A percentile compares a stretch with the other conserved stretches of the same genome.
These are phyloP conservation scores for Gymnopus androsaceus DNA, from an alignment of 1,284 basidiomycete species.

Conservation along the genomic window DNA sequence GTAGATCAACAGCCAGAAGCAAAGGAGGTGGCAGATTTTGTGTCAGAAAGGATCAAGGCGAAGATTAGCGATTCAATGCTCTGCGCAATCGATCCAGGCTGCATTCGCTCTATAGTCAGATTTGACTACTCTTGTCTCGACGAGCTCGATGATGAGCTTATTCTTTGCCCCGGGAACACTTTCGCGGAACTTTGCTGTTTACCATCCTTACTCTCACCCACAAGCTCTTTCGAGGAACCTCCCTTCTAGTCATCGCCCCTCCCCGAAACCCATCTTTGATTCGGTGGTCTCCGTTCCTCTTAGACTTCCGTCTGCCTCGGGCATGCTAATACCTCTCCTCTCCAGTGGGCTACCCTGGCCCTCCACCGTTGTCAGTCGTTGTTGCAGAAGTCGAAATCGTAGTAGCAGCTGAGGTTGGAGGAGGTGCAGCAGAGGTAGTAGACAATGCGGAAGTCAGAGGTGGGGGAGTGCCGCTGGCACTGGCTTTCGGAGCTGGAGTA, in stretches of 20 bases:
- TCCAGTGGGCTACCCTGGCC: too few species aligned
- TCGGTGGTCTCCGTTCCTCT: neutral
- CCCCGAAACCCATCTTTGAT: neutral
- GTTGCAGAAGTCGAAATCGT: slow-evolving; percentile 8
- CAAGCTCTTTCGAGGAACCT: too few species aligned
- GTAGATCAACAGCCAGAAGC: neutral
- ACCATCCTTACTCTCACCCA: neutral
- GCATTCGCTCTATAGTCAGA: slow-evolving; percentile 3
- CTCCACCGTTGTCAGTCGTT: slow-evolving; percentile 7
- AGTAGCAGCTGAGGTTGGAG: slow-evolving; percentile 18
- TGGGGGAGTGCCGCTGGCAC: too few species aligned
- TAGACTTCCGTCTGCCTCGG: too few species aligned
- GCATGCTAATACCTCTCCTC: too few species aligned
- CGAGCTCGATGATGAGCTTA: slow-evolving; percentile 17
- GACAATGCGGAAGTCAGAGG: slow-evolving; percentile 19
- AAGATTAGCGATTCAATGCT: neutral
- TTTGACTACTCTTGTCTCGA: slow-evolving; percentile 20
- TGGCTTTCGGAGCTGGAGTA: neutral
- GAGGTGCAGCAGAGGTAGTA: slow-evolving; percentile 27
- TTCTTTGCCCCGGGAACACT: slow-evolving; percentile 12
- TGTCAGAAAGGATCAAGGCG: neutral
- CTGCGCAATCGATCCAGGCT: slow-evolving; percentile 7
- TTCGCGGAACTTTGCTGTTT: slow-evolving; percentile 18
- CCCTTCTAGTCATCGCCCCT: neutral
- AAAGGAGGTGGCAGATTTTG: neutral